Percentiles rank a stretch among this genome's conserved stretches.
Evolutionary conservation across 139 green algal species (phyloP).

Genomic region (Chlamydomonas urium): DNA sequence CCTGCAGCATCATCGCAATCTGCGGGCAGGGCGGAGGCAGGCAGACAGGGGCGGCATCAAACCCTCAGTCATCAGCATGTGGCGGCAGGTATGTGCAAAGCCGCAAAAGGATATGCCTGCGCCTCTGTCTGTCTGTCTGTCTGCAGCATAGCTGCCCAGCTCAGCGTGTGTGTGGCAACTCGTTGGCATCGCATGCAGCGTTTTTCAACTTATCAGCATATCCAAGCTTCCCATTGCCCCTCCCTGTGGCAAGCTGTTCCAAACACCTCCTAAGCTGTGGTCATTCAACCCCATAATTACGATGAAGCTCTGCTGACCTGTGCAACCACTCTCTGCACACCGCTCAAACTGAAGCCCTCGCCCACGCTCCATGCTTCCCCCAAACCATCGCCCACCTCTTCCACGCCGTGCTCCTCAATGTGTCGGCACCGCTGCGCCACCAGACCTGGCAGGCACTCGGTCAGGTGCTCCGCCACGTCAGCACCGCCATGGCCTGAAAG

Average conservation of each 20-base stretch:
- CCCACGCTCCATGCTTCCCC: background rate
- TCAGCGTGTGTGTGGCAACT: too few relatives aligned
- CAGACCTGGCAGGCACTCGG: background rate
- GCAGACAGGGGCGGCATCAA: background rate
- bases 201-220: too few relatives aligned
- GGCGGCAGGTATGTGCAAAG: too few relatives aligned
- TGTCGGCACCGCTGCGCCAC: background rate
- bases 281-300: background rate
- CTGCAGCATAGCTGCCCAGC: too few relatives aligned
- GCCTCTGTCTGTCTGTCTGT: background rate
- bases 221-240: too few relatives aligned
- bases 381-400: slow-evolving; percentile 1
- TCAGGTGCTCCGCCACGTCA: background rate
- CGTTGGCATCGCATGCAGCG: too few relatives aligned
- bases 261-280: background rate
- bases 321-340: background rate
- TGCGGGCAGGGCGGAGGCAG: background rate
- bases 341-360: background rate
- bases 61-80: background rate
- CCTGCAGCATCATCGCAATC: background rate
- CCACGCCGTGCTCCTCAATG: background rate
- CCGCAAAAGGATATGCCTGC: too few relatives aligned
- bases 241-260: too few relatives aligned
- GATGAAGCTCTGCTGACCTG: background rate
- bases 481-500: slow-evolving; percentile 1